These are phyloP conservation scores for Cyberlindnera veronae DNA, from an alignment of 805 yeast genomes.

Conservation along the genomic window DNA sequence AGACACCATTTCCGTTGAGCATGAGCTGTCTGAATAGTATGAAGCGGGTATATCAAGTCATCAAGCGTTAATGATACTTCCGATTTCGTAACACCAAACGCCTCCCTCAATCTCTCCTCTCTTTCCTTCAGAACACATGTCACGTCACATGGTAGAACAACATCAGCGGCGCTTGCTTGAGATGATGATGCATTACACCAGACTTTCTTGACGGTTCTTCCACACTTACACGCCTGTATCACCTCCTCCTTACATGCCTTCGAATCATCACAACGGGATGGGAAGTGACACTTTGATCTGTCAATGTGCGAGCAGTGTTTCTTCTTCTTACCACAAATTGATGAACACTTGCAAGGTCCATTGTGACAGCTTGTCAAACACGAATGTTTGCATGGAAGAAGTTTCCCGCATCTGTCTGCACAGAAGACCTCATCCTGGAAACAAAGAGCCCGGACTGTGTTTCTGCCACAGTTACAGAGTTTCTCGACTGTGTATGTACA, in stretches of 20 bases:
- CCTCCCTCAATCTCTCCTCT: slow-evolving; percentile 58
- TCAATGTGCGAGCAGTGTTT: slow-evolving; percentile 68
- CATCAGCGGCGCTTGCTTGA: slow-evolving; percentile 32
- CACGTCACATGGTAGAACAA: slow-evolving; percentile 59
- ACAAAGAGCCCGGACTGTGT: slow-evolving; percentile 58
- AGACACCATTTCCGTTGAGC: slow-evolving; percentile 67
- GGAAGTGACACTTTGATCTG: slow-evolving; percentile 59
- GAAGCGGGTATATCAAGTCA: slow-evolving; percentile 23
- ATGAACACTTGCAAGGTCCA: slow-evolving; percentile 64
- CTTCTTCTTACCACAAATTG: slow-evolving; percentile 52
- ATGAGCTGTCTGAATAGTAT: slow-evolving; percentile 18
- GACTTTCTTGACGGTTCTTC: slow-evolving; percentile 43
- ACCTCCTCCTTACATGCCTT: slow-evolving; percentile 51
- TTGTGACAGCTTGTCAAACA: slow-evolving; percentile 57
- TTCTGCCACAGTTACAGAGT: slow-evolving; percentile 59
- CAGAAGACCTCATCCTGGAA: slow-evolving; percentile 69
- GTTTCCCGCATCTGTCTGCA: slow-evolving; percentile 55
- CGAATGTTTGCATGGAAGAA: slow-evolving; percentile 44
- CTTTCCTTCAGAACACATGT: slow-evolving; percentile 61
- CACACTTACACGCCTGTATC: slow-evolving; percentile 59
- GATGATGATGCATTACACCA: slow-evolving; percentile 54
- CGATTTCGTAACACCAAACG: slow-evolving; percentile 41
- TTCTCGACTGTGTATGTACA: slow-evolving; percentile 63
- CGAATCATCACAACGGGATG: slow-evolving; percentile 48
- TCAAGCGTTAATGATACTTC: slow-evolving; percentile 12